These are phyloP conservation scores for Lolium perenne DNA, from an alignment of 176 grass and related monocot species.

Conservation along the genomic window DNA sequence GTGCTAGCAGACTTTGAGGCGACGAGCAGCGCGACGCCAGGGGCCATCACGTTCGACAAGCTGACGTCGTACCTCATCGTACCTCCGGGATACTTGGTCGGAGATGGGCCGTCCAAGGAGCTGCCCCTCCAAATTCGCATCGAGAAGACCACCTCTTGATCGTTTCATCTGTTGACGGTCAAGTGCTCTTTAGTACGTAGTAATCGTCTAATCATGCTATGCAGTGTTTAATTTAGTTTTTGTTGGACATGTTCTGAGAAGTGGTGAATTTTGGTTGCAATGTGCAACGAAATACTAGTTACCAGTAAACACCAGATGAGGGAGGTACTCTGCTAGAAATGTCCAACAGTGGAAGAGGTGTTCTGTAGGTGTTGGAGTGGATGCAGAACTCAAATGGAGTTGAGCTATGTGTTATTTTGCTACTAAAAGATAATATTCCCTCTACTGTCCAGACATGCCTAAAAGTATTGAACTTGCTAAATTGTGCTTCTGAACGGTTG, in stretches of 20 bases:
- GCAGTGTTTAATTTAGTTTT: neutral
- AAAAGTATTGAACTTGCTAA: too few relatives aligned
- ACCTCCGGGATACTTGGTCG: neutral
- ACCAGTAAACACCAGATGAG: neutral
- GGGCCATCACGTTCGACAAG: neutral
- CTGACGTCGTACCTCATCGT: neutral
- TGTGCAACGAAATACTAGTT: neutral
- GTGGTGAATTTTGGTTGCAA: constrained; percentile 9
- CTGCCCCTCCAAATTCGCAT: neutral
- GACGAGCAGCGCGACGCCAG: neutral
- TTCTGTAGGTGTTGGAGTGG: neutral
- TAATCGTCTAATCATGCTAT: neutral
- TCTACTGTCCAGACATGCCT: too few relatives aligned
- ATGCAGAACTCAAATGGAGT: too few relatives aligned
- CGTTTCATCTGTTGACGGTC: neutral
- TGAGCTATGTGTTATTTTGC: too few relatives aligned
- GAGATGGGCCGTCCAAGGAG: neutral
- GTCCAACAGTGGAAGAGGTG: neutral
- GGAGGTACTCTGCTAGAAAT: neutral
- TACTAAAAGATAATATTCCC: too few relatives aligned
- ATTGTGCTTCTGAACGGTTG: too few relatives aligned
- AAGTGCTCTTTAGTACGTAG: neutral
- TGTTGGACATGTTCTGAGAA: neutral
- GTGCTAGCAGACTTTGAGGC: neutral
- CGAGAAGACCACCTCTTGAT: neutral